A percentile compares a stretch with the other conserved stretches of the same genome.
phyloP scores from a whole-genome alignment of 257 asterid species.

The Asclepias syriaca region DNA sequence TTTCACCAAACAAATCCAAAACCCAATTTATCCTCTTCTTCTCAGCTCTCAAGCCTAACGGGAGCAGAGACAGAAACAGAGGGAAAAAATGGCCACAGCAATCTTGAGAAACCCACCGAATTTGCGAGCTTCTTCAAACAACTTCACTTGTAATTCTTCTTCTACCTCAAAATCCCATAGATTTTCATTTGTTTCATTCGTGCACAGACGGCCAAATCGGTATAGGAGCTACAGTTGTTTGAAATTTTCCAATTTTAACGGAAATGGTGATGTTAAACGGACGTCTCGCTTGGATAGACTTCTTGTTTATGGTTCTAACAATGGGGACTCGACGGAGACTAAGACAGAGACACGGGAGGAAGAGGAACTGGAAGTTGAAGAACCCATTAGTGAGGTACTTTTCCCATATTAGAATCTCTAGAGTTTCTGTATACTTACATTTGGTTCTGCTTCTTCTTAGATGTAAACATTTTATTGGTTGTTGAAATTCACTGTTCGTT shows the following conservation, averaged over 20 bases:
- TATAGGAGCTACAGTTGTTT: slow-evolving; percentile 20
- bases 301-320: slow-evolving; percentile 27
- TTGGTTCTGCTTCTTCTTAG: not conserved
- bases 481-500: not conserved
- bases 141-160: slow-evolving; percentile 2
- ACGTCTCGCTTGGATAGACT: slow-evolving; percentile 30
- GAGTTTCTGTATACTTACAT: not conserved
- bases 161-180: slow-evolving; percentile 15
- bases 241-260: slow-evolving; percentile 6
- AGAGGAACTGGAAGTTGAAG: slow-evolving; percentile 30
- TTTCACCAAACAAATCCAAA: slow-evolving; percentile 6
- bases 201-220: slow-evolving; percentile 19
- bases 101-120: slow-evolving; percentile 1
- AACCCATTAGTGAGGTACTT: slow-evolving; percentile 39
- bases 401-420: not conserved
- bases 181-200: slow-evolving; percentile 24
- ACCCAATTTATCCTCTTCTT: slow-evolving; percentile 1
- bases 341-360: slow-evolving; percentile 41
- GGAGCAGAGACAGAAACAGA: not conserved
- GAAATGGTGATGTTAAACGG: slow-evolving; percentile 22
- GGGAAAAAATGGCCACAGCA: not conserved
- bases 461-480: not conserved
- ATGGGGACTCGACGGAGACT: slow-evolving; percentile 44
- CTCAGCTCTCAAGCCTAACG: not conserved
- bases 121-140: not conserved